Percentiles rank a stretch among this genome's conserved stretches.
Conservation (phyloP, 2,329 filamentous ascomycete genomes). For the Shiraia sp. region DNA sequence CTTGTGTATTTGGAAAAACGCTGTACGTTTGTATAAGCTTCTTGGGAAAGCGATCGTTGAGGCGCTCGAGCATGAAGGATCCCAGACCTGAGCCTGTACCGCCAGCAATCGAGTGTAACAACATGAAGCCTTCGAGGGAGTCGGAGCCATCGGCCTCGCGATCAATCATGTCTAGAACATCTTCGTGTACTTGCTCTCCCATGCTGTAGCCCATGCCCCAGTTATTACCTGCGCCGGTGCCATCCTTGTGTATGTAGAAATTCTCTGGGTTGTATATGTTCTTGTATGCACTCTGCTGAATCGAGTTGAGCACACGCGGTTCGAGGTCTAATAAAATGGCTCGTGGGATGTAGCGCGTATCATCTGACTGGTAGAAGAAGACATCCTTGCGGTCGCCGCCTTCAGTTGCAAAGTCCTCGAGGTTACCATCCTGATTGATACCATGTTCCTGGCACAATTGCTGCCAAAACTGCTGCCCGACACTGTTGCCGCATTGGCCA, state of each 20-base stretch:
- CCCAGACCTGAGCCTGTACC: conserved; percentile 96
- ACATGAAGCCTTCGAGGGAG: conserved; percentile 97
- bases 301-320: conserved; percentile 87
- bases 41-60: conserved; percentile 98
- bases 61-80: conserved; percentile 88
- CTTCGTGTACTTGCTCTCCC: conserved; percentile 88
- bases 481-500: conserved; percentile 99
- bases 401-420: conserved; percentile 97
- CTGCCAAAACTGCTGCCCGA: conserved; percentile 98
- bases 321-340: conserved; percentile 95
- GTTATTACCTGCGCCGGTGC: conserved; percentile 93
- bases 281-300: conserved; percentile 90
- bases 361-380: conserved; percentile 98
- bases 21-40: conserved; percentile 99
- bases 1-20: conserved; percentile 93
- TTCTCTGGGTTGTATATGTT: conserved; percentile 99
- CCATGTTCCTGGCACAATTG: conserved; percentile 97
- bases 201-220: conserved; percentile 97
- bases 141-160: conserved; percentile 97
- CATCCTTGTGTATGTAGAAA: conserved; percentile 94
- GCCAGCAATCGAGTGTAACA: conserved; percentile 96
- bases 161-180: conserved; percentile 99
- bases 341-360: conserved; percentile 95
- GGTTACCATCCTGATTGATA: conserved; percentile 94
- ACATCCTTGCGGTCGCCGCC: conserved; percentile 98